Conservation (phyloP, 805 yeast species). For the Candida ascalaphidarum region DNA sequence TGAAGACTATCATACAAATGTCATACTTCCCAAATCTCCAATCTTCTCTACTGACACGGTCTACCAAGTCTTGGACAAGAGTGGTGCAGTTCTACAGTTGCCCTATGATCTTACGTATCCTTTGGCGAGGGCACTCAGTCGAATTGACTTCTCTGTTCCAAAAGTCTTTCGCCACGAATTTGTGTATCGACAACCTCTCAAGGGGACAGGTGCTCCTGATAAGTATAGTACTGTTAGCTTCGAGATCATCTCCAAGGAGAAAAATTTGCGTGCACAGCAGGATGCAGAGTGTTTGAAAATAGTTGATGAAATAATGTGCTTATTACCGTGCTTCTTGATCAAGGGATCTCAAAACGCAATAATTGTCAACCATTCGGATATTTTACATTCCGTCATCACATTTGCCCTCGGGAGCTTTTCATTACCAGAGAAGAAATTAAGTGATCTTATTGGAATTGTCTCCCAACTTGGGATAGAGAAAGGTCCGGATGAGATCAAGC, state of each 20-base stretch:
- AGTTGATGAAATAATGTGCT: constrained; percentile 59
- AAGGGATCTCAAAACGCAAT: constrained; percentile 44
- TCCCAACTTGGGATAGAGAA: constrained; percentile 70
- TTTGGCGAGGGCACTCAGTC: constrained; percentile 75
- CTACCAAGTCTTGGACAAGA: constrained; percentile 73
- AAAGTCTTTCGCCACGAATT: constrained; percentile 72
- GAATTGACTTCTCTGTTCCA: constrained; percentile 38
- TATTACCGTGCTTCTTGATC: constrained; percentile 57
- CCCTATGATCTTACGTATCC: constrained; percentile 90
- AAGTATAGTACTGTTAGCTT: constrained; percentile 79
- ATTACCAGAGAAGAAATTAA: constrained; percentile 51
- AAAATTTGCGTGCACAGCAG: constrained; percentile 8
- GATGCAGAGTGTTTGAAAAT: constrained; percentile 90
- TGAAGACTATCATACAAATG: constrained; percentile 55
- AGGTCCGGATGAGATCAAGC: constrained; percentile 49
- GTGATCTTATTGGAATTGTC: constrained; percentile 60
- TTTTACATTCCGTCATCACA: constrained; percentile 53
- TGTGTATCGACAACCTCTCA: constrained; percentile 62
- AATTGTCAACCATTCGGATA: constrained; percentile 72
- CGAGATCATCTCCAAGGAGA: constrained; percentile 59
- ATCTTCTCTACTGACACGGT: constrained; percentile 56
- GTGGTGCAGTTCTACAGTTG: constrained; percentile 81
- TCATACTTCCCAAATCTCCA: constrained; percentile 74
- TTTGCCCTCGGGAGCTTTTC: constrained; percentile 78
- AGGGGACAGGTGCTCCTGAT: constrained; percentile 60